Conservation (phyloP, 2,329 filamentous ascomycete genomes). For the Ophiostoma sp. region DNA sequence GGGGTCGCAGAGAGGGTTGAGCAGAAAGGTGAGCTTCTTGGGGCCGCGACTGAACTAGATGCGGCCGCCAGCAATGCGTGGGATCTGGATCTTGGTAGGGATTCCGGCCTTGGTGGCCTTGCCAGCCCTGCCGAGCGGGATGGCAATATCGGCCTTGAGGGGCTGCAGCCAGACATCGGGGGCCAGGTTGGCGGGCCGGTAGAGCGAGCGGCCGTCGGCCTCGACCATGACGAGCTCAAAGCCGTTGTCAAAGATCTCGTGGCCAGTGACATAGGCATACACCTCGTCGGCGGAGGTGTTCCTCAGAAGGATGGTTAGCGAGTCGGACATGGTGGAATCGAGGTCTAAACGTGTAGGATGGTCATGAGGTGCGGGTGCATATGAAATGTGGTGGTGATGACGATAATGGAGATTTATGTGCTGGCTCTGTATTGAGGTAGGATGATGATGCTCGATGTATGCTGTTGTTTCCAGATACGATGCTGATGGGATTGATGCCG, state of each 20-base stretch:
- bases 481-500: background rate
- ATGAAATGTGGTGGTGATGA: background rate
- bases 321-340: conserved; percentile 34
- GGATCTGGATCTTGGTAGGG: conserved; percentile 50
- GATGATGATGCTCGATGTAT: background rate
- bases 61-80: conserved; percentile 57
- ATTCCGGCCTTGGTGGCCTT: conserved; percentile 42
- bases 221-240: conserved; percentile 37
- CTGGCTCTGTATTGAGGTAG: background rate
- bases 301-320: conserved; percentile 49
- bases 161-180: conserved; percentile 39
- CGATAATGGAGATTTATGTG: background rate
- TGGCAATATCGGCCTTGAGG: conserved; percentile 53
- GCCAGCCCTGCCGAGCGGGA: conserved; percentile 45
- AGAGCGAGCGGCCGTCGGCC: conserved; percentile 46
- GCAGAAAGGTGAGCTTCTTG: conserved; percentile 50
- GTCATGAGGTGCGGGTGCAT: background rate
- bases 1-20: conserved; percentile 49
- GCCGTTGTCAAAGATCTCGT: conserved; percentile 44
- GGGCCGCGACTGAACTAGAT: conserved; percentile 58
- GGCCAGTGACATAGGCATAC: conserved; percentile 61
- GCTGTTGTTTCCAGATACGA: background rate
- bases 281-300: conserved; percentile 51
- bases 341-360: background rate
- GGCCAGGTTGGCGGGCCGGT: conserved; percentile 51